These are phyloP conservation scores for Dendrobium catenatum DNA, from an alignment of 106 monocot species.

Conservation along the genomic window DNA sequence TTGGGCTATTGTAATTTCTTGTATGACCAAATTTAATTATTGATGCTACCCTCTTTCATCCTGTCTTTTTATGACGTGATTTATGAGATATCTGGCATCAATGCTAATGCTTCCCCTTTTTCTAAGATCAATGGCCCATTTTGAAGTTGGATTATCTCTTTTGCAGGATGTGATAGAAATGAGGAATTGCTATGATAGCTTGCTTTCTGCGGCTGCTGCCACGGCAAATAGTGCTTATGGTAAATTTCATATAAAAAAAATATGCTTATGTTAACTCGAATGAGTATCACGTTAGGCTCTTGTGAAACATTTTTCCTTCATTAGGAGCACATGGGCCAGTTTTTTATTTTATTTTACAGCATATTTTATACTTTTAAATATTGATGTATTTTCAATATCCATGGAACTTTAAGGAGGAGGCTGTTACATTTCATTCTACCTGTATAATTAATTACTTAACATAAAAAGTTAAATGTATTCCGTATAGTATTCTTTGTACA, in stretches of 20 bases:
- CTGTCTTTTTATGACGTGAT: neutral
- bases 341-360: neutral
- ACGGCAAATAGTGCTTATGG: slow-evolving; percentile 94
- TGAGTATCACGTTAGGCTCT: neutral
- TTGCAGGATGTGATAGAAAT: slow-evolving; percentile 79
- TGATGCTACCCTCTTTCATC: neutral
- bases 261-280: neutral
- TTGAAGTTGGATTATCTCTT: slow-evolving; percentile 4
- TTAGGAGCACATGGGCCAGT: neutral
- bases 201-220: slow-evolving; percentile 73
- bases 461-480: neutral
- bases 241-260: neutral
- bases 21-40: neutral
- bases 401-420: too few species aligned
- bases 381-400: too few species aligned
- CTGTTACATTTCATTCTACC: neutral
- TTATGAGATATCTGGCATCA: neutral
- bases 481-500: neutral
- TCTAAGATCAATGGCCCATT: neutral
- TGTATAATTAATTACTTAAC: neutral
- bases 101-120: neutral
- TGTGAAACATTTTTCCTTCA: neutral
- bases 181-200: slow-evolving; percentile 73
- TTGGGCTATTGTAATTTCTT: neutral
- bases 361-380: neutral